Conservation (phyloP, 2,329 filamentous ascomycete genomes). For the Ophiosphaerella herpotricha region DNA sequence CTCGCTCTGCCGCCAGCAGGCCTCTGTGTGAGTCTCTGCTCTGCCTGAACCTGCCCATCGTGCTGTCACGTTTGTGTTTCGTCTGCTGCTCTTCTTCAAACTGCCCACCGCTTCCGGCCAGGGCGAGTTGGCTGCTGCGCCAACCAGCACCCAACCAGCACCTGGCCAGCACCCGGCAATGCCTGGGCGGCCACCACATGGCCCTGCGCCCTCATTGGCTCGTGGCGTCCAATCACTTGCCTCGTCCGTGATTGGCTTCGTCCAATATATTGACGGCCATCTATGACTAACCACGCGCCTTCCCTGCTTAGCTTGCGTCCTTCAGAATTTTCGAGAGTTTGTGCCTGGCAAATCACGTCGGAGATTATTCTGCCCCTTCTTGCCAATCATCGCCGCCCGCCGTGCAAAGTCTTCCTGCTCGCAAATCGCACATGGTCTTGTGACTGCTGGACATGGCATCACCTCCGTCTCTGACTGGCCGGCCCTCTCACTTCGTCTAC, state of each 20-base stretch:
- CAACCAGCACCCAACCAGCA: conserved; percentile 11
- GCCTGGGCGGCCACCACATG: conserved; percentile 39
- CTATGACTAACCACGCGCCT: conserved; percentile 32
- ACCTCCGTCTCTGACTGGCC: conserved; percentile 11
- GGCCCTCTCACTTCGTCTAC: conserved; percentile 16
- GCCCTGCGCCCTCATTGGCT: conserved; percentile 23
- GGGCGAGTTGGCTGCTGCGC: neutral
- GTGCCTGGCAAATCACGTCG: conserved; percentile 37
- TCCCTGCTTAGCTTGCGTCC: conserved; percentile 9
- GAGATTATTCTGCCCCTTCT: conserved; percentile 31
- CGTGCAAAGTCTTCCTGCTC: conserved; percentile 12
- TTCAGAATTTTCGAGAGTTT: conserved; percentile 38
- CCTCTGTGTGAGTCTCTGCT: conserved; percentile 12
- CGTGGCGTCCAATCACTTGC: conserved; percentile 1
- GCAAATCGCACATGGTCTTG: conserved; percentile 22
- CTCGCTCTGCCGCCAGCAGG: conserved; percentile 34
- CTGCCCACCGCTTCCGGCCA: conserved; percentile 12
- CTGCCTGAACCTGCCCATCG: conserved; percentile 32
- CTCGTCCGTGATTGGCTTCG: conserved; percentile 26
- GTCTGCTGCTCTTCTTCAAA: conserved; percentile 21
- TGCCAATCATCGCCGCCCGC: conserved; percentile 37
- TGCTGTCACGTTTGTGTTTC: conserved; percentile 42
- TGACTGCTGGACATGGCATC: conserved; percentile 27
- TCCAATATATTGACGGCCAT: conserved; percentile 31
- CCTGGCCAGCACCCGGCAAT: conserved; percentile 21